Percentiles rank a stretch among this genome's conserved stretches.
Conservation (phyloP, 805 yeast species). For the Candida corydali region DNA sequence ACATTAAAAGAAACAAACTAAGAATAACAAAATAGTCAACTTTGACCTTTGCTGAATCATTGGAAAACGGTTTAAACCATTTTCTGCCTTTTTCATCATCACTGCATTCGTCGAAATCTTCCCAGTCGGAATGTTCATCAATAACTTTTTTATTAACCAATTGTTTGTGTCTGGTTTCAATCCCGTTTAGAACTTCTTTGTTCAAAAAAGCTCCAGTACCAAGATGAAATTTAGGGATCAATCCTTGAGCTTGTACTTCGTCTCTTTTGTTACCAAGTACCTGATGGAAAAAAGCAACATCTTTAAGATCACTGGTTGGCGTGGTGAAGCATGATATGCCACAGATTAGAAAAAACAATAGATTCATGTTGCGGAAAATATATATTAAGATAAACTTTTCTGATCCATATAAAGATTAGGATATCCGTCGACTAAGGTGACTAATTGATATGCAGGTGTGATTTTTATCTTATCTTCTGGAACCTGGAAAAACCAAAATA, state of each 20-base stretch:
- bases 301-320: conserved; percentile 4
- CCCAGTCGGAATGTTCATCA: conserved; percentile 6
- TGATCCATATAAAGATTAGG: neutral
- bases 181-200: conserved; percentile 7
- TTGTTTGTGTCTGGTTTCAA: conserved; percentile 5
- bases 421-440: conserved; percentile 1
- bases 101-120: conserved; percentile 2
- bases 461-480: neutral
- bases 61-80: conserved; percentile 5
- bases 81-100: neutral
- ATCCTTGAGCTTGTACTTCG: conserved; percentile 8
- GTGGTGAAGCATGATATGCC: neutral
- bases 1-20: conserved; percentile 4
- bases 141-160: conserved; percentile 3
- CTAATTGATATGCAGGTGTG: neutral
- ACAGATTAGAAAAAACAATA: conserved; percentile 1
- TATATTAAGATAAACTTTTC: neutral
- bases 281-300: conserved; percentile 7
- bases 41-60: neutral
- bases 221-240: conserved; percentile 10
- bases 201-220: conserved; percentile 19
- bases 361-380: conserved; percentile 2
- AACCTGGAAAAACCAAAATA: conserved; percentile 4
- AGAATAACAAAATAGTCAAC: conserved; percentile 4
- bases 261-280: conserved; percentile 4